Percentiles rank a stretch among this genome's conserved stretches.
Conservation (phyloP, 768 basidiomycete species). For the Artomyces pyxidatus region DNA sequence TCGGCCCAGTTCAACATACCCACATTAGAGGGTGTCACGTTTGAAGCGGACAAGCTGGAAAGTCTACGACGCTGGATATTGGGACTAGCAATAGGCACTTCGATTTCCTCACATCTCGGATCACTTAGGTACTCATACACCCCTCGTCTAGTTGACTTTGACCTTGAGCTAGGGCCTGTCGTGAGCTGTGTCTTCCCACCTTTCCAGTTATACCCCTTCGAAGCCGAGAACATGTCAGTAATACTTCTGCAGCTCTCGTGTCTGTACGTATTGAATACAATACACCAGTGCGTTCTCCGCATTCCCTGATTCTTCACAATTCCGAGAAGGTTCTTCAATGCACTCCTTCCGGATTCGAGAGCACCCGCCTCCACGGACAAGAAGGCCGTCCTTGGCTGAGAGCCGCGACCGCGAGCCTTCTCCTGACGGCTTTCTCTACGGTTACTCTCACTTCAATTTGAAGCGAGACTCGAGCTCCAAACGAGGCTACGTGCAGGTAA, state of each 20-base stretch:
- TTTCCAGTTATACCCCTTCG: constrained; percentile 50
- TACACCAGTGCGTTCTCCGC: constrained; percentile 74
- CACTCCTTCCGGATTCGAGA: constrained; percentile 84
- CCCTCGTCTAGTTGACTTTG: constrained; percentile 64
- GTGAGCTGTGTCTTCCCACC: constrained; percentile 65
- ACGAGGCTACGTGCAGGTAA: constrained; percentile 76
- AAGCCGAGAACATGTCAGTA: constrained; percentile 81
- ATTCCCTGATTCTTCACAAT: constrained; percentile 84
- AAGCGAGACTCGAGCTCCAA: constrained; percentile 53
- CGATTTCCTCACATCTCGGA: neutral
- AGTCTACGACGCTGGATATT: constrained; percentile 62
- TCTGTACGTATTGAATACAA: constrained; percentile 5
- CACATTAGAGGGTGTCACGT: constrained; percentile 30
- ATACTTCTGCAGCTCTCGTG: neutral
- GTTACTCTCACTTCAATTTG: constrained; percentile 73
- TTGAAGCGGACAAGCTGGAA: constrained; percentile 38
- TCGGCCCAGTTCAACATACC: constrained; percentile 4
- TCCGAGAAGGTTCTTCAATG: constrained; percentile 73
- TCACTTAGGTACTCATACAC: neutral
- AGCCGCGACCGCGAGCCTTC: constrained; percentile 29
- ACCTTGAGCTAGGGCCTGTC: constrained; percentile 79
- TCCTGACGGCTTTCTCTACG: constrained; percentile 65
- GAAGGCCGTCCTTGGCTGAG: constrained; percentile 16
- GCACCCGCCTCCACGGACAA: constrained; percentile 13
- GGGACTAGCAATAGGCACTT: constrained; percentile 55